Conservation (phyloP, 768 basidiomycete genomes). For the Mycena latifolia region DNA sequence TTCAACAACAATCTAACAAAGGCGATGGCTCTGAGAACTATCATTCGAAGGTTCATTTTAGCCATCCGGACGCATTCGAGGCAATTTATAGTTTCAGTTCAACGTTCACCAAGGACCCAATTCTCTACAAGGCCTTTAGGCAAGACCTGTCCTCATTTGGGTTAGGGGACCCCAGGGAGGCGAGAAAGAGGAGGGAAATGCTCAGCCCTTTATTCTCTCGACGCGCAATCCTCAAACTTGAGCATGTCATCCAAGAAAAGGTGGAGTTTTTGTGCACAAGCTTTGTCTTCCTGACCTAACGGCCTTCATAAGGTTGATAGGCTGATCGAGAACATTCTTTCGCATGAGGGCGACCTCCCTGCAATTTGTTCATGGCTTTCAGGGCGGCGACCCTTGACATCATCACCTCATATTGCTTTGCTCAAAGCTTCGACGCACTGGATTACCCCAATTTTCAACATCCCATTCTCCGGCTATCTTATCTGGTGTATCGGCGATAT, state of each 20-base stretch:
- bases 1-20: too few species aligned
- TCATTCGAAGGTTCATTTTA: background rate
- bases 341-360: too few species aligned
- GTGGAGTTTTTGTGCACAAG: background rate
- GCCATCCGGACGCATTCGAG: background rate
- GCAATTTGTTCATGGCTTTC: background rate
- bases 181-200: background rate
- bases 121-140: background rate
- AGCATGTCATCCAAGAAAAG: slow-evolving; percentile 4
- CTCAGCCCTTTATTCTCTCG: slow-evolving; percentile 10
- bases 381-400: background rate
- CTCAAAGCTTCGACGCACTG: background rate
- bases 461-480: background rate
- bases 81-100: background rate
- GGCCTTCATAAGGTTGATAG: too few species aligned
- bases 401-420: background rate
- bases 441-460: background rate
- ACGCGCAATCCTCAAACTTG: background rate
- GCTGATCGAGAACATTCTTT: background rate
- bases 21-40: too few species aligned
- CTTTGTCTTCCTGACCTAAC: background rate
- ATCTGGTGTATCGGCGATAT: background rate
- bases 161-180: background rate
- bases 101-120: background rate
- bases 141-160: background rate